Evolutionary conservation across 768 basidiomycete genomes (phyloP), one percentile per base, ranked within the genome.

Genomic region (Panaeolus cyanescens): DNA sequence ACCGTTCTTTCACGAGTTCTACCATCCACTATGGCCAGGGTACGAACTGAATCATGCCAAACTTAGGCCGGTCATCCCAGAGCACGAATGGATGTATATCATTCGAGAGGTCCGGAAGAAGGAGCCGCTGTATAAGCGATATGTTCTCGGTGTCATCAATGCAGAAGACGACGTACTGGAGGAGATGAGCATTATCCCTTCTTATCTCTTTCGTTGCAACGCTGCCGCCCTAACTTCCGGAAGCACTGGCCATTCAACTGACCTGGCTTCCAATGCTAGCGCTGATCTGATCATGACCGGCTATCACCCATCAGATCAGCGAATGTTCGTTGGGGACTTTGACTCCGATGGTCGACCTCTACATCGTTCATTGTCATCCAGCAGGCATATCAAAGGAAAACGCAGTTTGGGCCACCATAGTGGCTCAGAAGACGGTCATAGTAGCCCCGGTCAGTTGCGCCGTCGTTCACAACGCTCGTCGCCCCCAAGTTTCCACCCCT

Each of bases 401-500:
- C 10, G 13, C 4, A 25, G 25, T 13, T 50, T 28, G 15, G 45
- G 12, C 39, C 6, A 20, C 19, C n/a, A 28, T 28, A 9, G 25
- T 25, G 25, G 9, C 30, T 13, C 45, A 50, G 25, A 50, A 4
- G 22, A 22, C 15, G 25, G 30, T 8, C 45, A 50, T 50, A 50
- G 45, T 50, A 28, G 45, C 19, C 30, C 45, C 22, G 30, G 45
- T 50, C 25, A n/a, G 45, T 6, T 13, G 25, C 45, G 45, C 6
- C 45, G 30, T 4, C 45, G 19, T n/a, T 39, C 15, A n/a, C 17
- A 19, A 3, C 17, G 4, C n/a, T 15, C 12, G 25, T 50, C 25
- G 45, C 45, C 13, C 13, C 45, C 45, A 50, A 50, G 45, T 28
- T 50, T 50, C 45, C 45, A 50, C 45, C 45, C 45, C 45, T 50